Conservation (phyloP, 495 filamentous ascomycete species). For the Aspergillus indologenus region DNA sequence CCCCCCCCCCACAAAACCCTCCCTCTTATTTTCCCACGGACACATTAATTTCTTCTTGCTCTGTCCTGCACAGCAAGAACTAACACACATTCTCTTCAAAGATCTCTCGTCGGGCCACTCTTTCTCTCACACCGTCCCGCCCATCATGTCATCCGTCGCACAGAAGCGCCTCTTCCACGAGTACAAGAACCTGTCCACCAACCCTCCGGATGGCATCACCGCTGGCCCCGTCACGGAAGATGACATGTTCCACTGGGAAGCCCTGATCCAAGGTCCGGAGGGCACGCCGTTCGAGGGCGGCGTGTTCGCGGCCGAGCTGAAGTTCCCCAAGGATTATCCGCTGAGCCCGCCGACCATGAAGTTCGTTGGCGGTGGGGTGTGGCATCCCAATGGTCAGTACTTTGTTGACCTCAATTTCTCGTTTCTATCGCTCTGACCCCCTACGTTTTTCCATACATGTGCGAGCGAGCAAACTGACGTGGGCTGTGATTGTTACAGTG, state of each 20-base stretch:
- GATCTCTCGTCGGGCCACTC: too few relatives aligned
- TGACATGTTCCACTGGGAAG: slow-evolving; percentile 96
- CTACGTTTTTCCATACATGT: background rate
- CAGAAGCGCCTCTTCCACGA: slow-evolving; percentile 96
- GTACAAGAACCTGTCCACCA: slow-evolving; percentile 82
- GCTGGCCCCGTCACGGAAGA: slow-evolving; percentile 92
- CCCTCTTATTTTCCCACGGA: background rate
- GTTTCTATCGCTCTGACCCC: background rate
- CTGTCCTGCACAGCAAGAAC: background rate
- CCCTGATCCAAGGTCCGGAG: slow-evolving; percentile 90
- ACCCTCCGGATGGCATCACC: slow-evolving; percentile 89
- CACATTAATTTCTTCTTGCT: background rate
- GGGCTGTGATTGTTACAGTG: slow-evolving; percentile 52
- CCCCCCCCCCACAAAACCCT: background rate
- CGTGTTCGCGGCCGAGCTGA: slow-evolving; percentile 88
- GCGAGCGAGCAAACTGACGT: background rate
- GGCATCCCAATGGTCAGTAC: slow-evolving; percentile 87
- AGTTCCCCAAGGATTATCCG: slow-evolving; percentile 95
- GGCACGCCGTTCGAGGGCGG: slow-evolving; percentile 95
- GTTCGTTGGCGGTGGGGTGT: slow-evolving; percentile 81
- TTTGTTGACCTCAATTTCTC: slow-evolving; percentile 10
- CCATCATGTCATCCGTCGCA: slow-evolving; percentile 51
- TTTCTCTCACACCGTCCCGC: background rate
- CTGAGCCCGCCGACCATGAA: slow-evolving; percentile 91
- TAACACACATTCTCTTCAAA: background rate